Evolutionary conservation across 139 green algal genomes (phyloP), one percentile per base, ranked within the genome.

Genomic region (Chlorella sp.): DNA sequence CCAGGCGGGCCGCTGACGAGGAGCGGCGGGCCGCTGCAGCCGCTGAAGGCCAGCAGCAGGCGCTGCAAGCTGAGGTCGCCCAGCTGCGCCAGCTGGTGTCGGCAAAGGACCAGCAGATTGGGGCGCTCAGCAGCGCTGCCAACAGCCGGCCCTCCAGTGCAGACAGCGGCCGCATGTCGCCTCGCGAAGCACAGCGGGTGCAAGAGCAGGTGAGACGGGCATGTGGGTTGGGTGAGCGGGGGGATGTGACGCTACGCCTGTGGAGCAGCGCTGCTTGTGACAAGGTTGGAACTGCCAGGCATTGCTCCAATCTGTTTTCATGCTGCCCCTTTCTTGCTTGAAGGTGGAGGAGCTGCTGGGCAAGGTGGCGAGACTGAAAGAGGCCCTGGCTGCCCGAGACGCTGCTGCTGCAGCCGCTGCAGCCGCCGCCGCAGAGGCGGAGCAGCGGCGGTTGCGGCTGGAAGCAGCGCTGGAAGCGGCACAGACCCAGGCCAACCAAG

Each of bases 41-140:
- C 7, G 76, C 60, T 5, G 57, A 25, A 3, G 78, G 34, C 11
- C 32, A n/a, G n/a, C 78, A 47, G 39, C 28, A 30, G 6, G 26
- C 32, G 32, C 63, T 74, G 78, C 78, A 74, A 4, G 63, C 62
- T 1, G 80, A 85, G 65, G 67, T 44, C 32, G 25, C 44, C 2
- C 32, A 78, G 47, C 80, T 85, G 44, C 80, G 80, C 21, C 36
- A 60, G 34, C 56, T 41, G 47, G 30, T 85, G 11, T 83, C 78
- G 7, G 78, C 78, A 30, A 83, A 83, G 63, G 78, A 83, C n/a
- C 78, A 83, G 78, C 78, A 83, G 78, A 74, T 83, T 26, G 78
- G 78, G 1, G 78, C 78, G 15, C 78, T 83, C 25, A 72, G 75
- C 76, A 82, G n/a, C 60, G n/a, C 25, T 28, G 63, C 36, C 39